Percentiles rank a stretch among this genome's conserved stretches.
phyloP scores from a whole-genome alignment of 2,329 filamentous ascomycete genomes.

The Lasiodiplodia sp. region DNA sequence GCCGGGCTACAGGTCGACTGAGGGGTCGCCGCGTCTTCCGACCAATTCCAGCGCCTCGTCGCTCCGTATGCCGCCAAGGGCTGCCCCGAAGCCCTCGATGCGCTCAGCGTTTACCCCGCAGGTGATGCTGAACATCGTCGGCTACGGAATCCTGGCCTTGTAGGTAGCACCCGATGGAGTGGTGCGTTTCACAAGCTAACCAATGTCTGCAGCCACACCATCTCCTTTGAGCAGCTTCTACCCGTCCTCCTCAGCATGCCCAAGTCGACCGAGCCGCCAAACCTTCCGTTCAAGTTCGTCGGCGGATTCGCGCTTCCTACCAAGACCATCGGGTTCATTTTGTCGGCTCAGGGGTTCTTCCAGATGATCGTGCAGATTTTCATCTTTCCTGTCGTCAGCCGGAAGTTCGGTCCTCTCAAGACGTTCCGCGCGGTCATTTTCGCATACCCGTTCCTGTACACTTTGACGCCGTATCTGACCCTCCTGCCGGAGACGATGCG shows the following conservation, averaged over 20 bases:
- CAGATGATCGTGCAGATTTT: constrained; percentile 87
- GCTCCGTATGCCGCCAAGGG: constrained; percentile 23
- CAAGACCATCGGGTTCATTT: constrained; percentile 84
- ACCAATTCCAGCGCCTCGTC: constrained; percentile 39
- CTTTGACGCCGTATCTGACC: constrained; percentile 87
- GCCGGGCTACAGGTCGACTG: constrained; percentile 71
- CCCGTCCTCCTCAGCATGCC: constrained; percentile 87
- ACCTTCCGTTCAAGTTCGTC: constrained; percentile 85
- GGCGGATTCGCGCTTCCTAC: constrained; percentile 86
- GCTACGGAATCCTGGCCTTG: constrained; percentile 94
- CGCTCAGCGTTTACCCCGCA: constrained; percentile 79
- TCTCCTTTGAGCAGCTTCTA: constrained; percentile 93
- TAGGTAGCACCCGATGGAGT: constrained; percentile 61
- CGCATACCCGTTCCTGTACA: constrained; percentile 86
- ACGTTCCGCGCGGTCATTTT: constrained; percentile 84
- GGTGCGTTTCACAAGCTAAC: constrained; percentile 35
- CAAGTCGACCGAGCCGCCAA: constrained; percentile 56
- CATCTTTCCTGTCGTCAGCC: constrained; percentile 80
- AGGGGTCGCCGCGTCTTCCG: constrained; percentile 60
- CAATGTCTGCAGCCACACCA: constrained; percentile 76
- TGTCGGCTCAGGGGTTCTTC: constrained; percentile 87
- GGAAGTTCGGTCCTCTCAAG: constrained; percentile 76
- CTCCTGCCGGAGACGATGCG: constrained; percentile 76
- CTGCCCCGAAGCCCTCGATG: constrained; percentile 37
- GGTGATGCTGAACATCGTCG: constrained; percentile 85